Evolutionary conservation across 2,329 filamentous ascomycete genomes (phyloP).

Genomic region (Thermoascus crustaceus): DNA sequence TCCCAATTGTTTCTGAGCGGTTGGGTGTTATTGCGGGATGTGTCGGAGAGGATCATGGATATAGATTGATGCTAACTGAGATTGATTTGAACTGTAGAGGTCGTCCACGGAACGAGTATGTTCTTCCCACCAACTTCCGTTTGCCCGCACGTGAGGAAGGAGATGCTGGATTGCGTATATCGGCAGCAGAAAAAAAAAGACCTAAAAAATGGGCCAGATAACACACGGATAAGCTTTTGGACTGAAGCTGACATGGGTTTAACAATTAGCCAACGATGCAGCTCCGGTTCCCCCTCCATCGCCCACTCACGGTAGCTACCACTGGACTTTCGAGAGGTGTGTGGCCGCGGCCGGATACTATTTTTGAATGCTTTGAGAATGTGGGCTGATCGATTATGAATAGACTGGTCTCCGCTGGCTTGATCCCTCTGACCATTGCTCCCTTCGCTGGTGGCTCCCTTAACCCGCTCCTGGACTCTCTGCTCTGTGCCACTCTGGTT

Average conservation of each 20-base stretch:
- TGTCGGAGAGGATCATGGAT: not conserved
- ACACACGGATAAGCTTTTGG: no score
- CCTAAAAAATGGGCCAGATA: no score
- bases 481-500: constrained; percentile 73
- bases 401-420: constrained; percentile 66
- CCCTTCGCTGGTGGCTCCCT: constrained; percentile 88
- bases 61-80: constrained; percentile 38
- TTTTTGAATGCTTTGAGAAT: not conserved
- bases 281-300: constrained; percentile 62
- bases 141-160: not conserved
- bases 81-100: constrained; percentile 45
- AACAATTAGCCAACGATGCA: constrained; percentile 69
- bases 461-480: constrained; percentile 79
- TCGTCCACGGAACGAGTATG: constrained; percentile 66
- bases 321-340: constrained; percentile 89
- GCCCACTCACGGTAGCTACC: constrained; percentile 85
- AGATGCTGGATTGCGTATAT: not conserved
- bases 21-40: not conserved
- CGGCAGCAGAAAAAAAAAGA: no score
- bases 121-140: constrained; percentile 8
- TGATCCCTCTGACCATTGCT: constrained; percentile 79
- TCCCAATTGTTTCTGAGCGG: not conserved
- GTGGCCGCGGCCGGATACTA: constrained; percentile 6
- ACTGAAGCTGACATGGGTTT: not conserved
- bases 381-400: constrained; percentile 3